Evolutionary conservation across 2,329 filamentous ascomycete genomes (phyloP).

Genomic region (Tolypocladium cylindrosporum): DNA sequence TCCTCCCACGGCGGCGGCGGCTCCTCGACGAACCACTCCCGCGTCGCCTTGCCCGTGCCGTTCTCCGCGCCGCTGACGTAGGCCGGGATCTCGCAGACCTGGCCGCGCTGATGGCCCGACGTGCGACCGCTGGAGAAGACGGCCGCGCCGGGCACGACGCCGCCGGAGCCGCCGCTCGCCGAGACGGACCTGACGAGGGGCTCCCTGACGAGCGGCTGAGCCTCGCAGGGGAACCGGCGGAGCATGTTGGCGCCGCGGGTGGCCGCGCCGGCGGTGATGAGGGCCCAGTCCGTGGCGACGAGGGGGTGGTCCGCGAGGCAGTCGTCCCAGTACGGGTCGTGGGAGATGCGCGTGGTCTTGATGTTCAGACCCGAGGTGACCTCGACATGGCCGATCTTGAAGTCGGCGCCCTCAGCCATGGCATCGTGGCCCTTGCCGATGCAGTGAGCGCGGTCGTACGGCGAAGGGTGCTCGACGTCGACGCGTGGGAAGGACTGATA

Average conservation of each 20-base stretch:
- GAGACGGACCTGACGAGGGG: slow-evolving; percentile 19
- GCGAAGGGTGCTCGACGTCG: slow-evolving; percentile 29
- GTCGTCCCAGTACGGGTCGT: slow-evolving; percentile 35
- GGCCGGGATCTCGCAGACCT: slow-evolving; percentile 31
- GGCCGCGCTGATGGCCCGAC: slow-evolving; percentile 31
- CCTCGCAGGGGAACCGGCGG: slow-evolving; percentile 26
- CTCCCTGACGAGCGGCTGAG: slow-evolving; percentile 20
- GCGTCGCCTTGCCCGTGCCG: slow-evolving; percentile 29
- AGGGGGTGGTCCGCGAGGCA: slow-evolving; percentile 27
- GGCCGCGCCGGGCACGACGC: slow-evolving; percentile 22
- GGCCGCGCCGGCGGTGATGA: slow-evolving; percentile 23
- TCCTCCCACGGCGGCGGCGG: slow-evolving; percentile 20
- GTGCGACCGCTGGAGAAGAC: slow-evolving; percentile 32
- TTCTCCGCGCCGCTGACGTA: slow-evolving; percentile 28
- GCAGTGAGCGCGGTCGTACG: slow-evolving; percentile 26
- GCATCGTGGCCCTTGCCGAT: slow-evolving; percentile 25
- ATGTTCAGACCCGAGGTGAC: slow-evolving; percentile 32
- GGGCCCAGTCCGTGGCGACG: slow-evolving; percentile 33
- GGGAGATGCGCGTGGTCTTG: slow-evolving; percentile 31
- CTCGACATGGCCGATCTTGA: slow-evolving; percentile 23
- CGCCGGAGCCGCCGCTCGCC: neutral
- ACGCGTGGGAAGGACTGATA: slow-evolving; percentile 17
- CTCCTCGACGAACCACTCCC: slow-evolving; percentile 37
- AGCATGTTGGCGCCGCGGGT: slow-evolving; percentile 27
- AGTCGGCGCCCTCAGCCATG: slow-evolving; percentile 16